Evolutionary conservation across 768 basidiomycete species (phyloP).

Genomic region (Panaeolus cyanescens): DNA sequence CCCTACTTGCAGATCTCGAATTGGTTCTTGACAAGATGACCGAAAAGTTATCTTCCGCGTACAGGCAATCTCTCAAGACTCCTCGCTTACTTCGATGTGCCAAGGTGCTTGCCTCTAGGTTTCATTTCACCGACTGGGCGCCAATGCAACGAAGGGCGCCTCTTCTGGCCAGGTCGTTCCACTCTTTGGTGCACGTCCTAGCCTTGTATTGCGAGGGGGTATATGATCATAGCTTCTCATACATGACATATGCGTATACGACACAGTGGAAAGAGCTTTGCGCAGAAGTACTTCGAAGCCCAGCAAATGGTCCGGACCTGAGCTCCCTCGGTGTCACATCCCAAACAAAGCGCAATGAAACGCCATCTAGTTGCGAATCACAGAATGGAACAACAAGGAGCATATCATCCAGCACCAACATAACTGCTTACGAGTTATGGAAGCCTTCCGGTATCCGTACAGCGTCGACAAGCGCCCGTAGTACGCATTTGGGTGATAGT

Average conservation of each 20-base stretch:
- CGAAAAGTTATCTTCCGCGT: neutral
- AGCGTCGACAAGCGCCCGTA: too few relatives aligned
- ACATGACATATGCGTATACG: neutral
- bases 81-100: neutral
- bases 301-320: neutral
- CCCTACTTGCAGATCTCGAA: neutral
- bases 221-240: neutral
- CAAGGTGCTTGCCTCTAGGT: neutral
- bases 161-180: neutral
- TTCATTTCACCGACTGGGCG: neutral
- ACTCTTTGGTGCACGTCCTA: neutral
- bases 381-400: too few relatives aligned
- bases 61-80: neutral
- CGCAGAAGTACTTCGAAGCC: neutral
- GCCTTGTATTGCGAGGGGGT: neutral
- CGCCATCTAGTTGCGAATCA: too few relatives aligned
- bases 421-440: too few relatives aligned
- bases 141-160: neutral
- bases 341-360: too few relatives aligned
- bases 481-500: too few relatives aligned
- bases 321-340: neutral
- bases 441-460: too few relatives aligned
- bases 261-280: neutral
- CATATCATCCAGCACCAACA: too few relatives aligned
- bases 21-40: neutral